These are phyloP conservation scores for Colletotrichum cordylinicola DNA, from an alignment of 2,329 filamentous ascomycete species.

Conservation along the genomic window DNA sequence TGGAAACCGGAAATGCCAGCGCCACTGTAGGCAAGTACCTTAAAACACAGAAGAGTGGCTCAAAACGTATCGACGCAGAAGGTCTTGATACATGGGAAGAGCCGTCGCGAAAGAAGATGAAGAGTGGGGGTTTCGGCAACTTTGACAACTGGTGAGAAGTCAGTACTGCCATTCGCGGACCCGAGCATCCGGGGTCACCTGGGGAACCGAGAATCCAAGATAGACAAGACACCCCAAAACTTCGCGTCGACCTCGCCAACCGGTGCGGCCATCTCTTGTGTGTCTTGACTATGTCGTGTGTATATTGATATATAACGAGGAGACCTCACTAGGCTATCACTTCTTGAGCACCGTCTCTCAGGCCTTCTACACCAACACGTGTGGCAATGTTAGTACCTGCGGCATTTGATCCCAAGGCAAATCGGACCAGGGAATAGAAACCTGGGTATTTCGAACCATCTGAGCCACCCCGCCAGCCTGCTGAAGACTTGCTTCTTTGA, in stretches of 20 bases:
- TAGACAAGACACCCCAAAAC: constrained; percentile 14
- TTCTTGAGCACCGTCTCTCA: background rate
- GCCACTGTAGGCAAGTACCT: constrained; percentile 81
- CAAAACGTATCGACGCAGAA: constrained; percentile 41
- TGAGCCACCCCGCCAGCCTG: constrained; percentile 50
- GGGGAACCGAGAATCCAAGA: background rate
- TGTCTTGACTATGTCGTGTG: background rate
- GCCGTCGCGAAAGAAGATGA: constrained; percentile 81
- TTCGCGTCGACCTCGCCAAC: background rate
- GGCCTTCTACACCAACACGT: constrained; percentile 31
- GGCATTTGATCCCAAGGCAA: constrained; percentile 29
- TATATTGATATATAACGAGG: background rate
- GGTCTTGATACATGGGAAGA: constrained; percentile 72
- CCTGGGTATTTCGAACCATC: constrained; percentile 44
- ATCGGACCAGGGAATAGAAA: constrained; percentile 29
- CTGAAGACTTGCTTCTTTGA: constrained; percentile 49
- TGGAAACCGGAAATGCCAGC: constrained; percentile 48
- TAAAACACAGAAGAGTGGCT: constrained; percentile 31
- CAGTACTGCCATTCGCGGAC: background rate
- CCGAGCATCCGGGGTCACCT: background rate
- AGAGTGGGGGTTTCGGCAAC: constrained; percentile 85
- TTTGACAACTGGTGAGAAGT: constrained; percentile 82
- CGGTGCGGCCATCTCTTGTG: background rate
- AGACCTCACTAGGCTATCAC: background rate
- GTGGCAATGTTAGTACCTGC: constrained; percentile 25